phyloP scores from a whole-genome alignment of 1,284 basidiomycete genomes.

The Trametes versicolor region DNA sequence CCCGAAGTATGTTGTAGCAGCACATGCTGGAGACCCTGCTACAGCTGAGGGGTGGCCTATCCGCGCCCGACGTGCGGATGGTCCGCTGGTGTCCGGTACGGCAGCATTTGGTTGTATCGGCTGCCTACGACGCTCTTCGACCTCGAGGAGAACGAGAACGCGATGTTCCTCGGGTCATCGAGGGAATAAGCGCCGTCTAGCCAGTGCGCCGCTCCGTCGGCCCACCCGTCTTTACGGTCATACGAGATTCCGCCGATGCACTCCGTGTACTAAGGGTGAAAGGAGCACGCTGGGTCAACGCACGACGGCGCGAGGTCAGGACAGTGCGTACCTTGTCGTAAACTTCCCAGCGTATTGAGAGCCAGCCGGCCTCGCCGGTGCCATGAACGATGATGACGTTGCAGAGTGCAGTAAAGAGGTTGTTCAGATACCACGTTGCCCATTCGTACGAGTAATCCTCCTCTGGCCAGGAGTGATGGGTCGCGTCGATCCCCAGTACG shows the following conservation, averaged over 20 bases:
- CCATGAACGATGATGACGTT: neutral
- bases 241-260: neutral
- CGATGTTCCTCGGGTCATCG: neutral
- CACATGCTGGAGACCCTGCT: too few relatives aligned
- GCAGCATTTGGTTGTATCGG: neutral
- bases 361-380: neutral
- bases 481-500: neutral
- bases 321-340: constrained; percentile 23
- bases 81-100: neutral
- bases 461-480: neutral
- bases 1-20: too few relatives aligned
- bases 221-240: neutral
- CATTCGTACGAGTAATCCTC: neutral
- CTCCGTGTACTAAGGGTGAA: neutral
- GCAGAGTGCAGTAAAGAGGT: neutral
- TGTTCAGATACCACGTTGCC: neutral
- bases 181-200: neutral
- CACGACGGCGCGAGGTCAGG: too few relatives aligned
- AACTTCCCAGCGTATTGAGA: constrained; percentile 10
- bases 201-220: constrained; percentile 3
- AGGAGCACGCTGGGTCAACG: neutral
- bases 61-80: neutral
- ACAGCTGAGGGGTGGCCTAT: too few relatives aligned
- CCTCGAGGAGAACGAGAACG: neutral
- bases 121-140: neutral